These are phyloP conservation scores for Rhizophora apiculata DNA, from an alignment of 345 rosid species.

Conservation along the genomic window DNA sequence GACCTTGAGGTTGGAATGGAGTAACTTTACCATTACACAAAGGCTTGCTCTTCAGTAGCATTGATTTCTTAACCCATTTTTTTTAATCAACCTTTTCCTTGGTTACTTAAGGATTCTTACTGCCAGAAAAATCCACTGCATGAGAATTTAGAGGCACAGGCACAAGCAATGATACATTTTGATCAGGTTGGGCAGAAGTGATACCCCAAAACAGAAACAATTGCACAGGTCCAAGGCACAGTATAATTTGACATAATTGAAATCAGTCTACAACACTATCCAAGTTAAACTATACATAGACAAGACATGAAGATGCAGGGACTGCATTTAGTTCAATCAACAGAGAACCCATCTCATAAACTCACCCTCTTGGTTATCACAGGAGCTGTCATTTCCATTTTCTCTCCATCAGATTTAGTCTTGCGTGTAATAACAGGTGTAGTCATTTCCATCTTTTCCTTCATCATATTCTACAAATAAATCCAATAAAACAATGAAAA, in stretches of 20 bases:
- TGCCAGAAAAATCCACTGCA: no score
- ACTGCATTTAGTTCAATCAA: neutral
- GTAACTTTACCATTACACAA: no score
- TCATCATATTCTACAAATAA: constrained; percentile 46
- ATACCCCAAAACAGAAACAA: no score
- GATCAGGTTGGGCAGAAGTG: no score
- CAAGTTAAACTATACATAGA: neutral
- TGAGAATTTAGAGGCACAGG: no score
- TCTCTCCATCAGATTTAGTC: constrained; percentile 59
- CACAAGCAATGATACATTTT: no score
- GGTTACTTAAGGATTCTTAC: no score
- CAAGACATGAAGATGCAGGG: neutral
- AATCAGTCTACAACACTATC: neutral
- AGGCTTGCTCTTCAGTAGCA: no score
- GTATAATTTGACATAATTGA: neutral
- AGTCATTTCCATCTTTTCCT: constrained; percentile 86
- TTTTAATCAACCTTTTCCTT: no score
- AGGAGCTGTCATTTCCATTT: constrained; percentile 92
- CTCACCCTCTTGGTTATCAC: constrained; percentile 75
- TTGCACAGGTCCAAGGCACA: no score
- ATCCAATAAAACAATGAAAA: neutral
- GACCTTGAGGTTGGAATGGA: no score
- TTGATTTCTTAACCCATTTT: no score
- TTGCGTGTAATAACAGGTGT: constrained; percentile 79
- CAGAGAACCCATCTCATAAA: constrained; percentile 5